Evolutionary conservation across 208 protist genomes (phyloP), one percentile per base, ranked within the genome.

Genomic region (Wallacemonas collosoma): DNA sequence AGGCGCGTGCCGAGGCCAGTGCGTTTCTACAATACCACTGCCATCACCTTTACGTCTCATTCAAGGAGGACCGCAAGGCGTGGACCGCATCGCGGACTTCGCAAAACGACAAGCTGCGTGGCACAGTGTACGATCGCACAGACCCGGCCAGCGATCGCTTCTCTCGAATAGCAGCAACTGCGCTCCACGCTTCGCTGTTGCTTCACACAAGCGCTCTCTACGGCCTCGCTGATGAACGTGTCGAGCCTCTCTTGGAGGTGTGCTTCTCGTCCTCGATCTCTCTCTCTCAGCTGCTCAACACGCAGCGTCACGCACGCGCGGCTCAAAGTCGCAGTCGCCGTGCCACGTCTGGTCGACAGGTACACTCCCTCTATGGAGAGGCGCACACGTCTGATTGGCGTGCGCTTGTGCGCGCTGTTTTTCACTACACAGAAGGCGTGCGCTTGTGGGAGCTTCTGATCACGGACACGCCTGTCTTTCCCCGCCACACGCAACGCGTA

Each of bases 171-270:
- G 71, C 83, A 48, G 62, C 75, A 11, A 69, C 75, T 12, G 68
- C 85, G 26, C 87, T 89, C n/a, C 73, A 72, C 43, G 84, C 80
- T 3, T 55, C 85, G 2, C n/a, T 93, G 11, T 68, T 95, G 51
- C 73, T 95, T 45, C 91, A 91, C 71, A 64, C 93, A 6, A 89
- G 82, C 12, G 86, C 75, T 6, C 63, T 91, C 8, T 91, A 82
- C 62, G 83, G 80, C 38, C 75, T 89, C 5, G 76, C 78, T 3
- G 88, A 91, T n/a, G 76, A 86, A 39, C 87, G 92, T 48, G 79
- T 89, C 26, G 91, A 93, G 77, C 47, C 67, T 1, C 79, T 95
- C 6, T 51, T 95, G 40, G 72, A 79, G 38, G 58, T 86, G 4
- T 73, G 71, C 47, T 72, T 95, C 50, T 95, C 91, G 1, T 70